phyloP scores from a whole-genome alignment of 441 rosid species.

The Heliophila coronopifolia region DNA sequence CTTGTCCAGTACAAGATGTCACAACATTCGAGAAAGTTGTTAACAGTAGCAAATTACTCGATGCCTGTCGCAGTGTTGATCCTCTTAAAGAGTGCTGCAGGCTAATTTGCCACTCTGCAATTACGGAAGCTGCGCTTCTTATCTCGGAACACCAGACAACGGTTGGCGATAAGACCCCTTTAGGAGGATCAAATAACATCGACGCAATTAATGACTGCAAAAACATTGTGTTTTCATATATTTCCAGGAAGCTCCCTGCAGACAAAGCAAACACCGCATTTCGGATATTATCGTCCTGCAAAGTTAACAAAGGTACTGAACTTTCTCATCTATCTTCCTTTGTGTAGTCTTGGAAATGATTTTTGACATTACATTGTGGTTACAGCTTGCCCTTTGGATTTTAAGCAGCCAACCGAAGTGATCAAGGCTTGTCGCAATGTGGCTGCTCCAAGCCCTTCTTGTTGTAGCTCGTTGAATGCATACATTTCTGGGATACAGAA shows the following conservation, averaged over 20 bases:
- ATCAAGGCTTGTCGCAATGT: slow-evolving; percentile 75
- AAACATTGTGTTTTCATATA: slow-evolving; percentile 72
- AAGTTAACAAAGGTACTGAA: slow-evolving; percentile 78
- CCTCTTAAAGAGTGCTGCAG: slow-evolving; percentile 89
- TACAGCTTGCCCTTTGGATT: slow-evolving; percentile 90
- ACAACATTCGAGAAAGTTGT: slow-evolving; percentile 58
- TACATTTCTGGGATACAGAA: slow-evolving; percentile 77
- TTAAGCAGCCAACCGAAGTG: slow-evolving; percentile 71
- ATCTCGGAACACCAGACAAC: slow-evolving; percentile 56
- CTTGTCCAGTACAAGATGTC: slow-evolving; percentile 74
- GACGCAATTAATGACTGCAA: slow-evolving; percentile 68
- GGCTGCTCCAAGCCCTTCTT: slow-evolving; percentile 86
- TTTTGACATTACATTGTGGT: slow-evolving; percentile 17
- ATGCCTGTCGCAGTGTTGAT: slow-evolving; percentile 75
- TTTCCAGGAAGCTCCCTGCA: slow-evolving; percentile 65
- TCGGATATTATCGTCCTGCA: slow-evolving; percentile 81
- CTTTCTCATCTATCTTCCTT: background rate
- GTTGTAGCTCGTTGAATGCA: slow-evolving; percentile 81
- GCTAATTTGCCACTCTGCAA: slow-evolving; percentile 78
- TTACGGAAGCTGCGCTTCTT: slow-evolving; percentile 73
- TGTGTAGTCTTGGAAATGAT: background rate
- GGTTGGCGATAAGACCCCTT: slow-evolving; percentile 37
- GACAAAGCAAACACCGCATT: slow-evolving; percentile 67
- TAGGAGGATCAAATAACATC: slow-evolving; percentile 42
- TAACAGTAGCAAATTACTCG: slow-evolving; percentile 75